phyloP scores from a whole-genome alignment of 768 basidiomycete species.

The Neoboletus subvelutipes region DNA sequence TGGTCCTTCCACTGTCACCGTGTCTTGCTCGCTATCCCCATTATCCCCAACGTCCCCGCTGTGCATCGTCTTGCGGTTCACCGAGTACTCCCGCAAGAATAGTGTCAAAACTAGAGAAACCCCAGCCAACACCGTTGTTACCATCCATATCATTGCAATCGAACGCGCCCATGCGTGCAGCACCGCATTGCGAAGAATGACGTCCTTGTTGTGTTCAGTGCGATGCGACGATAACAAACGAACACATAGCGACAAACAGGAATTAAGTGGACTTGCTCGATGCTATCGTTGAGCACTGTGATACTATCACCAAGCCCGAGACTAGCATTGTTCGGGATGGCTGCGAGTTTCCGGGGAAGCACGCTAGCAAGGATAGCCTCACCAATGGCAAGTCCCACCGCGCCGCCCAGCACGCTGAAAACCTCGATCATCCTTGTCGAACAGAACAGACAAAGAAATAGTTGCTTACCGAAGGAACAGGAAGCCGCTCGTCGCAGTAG shows the following conservation, averaged over 20 bases:
- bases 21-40: slow-evolving; percentile 17
- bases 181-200: slow-evolving; percentile 44
- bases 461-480: slow-evolving; percentile 58
- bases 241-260: slow-evolving; percentile 1
- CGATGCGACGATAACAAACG: not conserved
- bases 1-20: not conserved
- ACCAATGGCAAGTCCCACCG: slow-evolving; percentile 68
- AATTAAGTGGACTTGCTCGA: slow-evolving; percentile 38
- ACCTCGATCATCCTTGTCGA: not conserved
- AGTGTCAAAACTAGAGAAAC: slow-evolving; percentile 50
- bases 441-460: not conserved
- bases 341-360: slow-evolving; percentile 33
- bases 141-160: slow-evolving; percentile 64
- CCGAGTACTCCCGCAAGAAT: slow-evolving; percentile 58
- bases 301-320: slow-evolving; percentile 36
- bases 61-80: slow-evolving; percentile 51
- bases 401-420: slow-evolving; percentile 64
- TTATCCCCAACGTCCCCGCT: slow-evolving; percentile 21
- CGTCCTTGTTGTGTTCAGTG: slow-evolving; percentile 40
- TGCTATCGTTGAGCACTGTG: slow-evolving; percentile 44
- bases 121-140: slow-evolving; percentile 57
- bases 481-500: slow-evolving; percentile 72
- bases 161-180: slow-evolving; percentile 64
- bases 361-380: slow-evolving; percentile 68
- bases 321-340: slow-evolving; percentile 31